A percentile compares a stretch with the other conserved stretches of the same genome.
These are phyloP conservation scores for Aspergillus latus DNA, from an alignment of 2,329 filamentous ascomycete species.

Conservation along the genomic window DNA sequence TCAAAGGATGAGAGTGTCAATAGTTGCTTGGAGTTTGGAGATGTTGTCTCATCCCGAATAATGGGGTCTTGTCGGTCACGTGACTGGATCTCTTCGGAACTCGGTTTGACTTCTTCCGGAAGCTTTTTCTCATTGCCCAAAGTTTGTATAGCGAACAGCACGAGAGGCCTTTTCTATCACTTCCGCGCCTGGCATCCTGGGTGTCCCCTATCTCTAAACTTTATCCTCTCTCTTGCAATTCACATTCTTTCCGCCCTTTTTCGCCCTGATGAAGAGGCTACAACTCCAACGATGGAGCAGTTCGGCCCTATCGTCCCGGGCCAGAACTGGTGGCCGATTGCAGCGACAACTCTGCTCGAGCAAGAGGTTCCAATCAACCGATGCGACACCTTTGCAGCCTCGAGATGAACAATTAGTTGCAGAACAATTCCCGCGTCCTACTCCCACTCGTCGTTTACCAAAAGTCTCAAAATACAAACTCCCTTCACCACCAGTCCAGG, in stretches of 20 bases:
- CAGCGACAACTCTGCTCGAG: slow-evolving; percentile 37
- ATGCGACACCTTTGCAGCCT: slow-evolving; percentile 30
- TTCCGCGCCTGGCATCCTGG: slow-evolving; percentile 16
- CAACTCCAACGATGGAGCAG: slow-evolving; percentile 55
- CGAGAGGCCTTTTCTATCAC: slow-evolving; percentile 12
- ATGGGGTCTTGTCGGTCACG: slow-evolving; percentile 31
- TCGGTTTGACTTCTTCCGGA: neutral
- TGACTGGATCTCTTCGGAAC: slow-evolving; percentile 16
- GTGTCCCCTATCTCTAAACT: slow-evolving; percentile 18
- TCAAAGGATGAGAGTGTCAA: slow-evolving; percentile 18
- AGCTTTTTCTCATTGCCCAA: slow-evolving; percentile 15
- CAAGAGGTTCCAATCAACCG: slow-evolving; percentile 45
- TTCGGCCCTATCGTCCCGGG: slow-evolving; percentile 50
- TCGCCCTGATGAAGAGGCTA: slow-evolving; percentile 51
- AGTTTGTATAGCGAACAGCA: slow-evolving; percentile 20
- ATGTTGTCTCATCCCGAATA: slow-evolving; percentile 29
- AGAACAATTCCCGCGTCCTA: slow-evolving; percentile 25
- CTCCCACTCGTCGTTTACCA: slow-evolving; percentile 26
- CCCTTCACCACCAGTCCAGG: slow-evolving; percentile 70
- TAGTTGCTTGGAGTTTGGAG: slow-evolving; percentile 22
- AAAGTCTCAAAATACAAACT: slow-evolving; percentile 46
- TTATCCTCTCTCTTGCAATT: slow-evolving; percentile 1
- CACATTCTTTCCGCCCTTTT: slow-evolving; percentile 13
- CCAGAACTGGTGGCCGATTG: slow-evolving; percentile 42
- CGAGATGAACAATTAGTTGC: slow-evolving; percentile 30